Evolutionary conservation across 371 early-diverging fungal genomes (phyloP), one percentile per base, ranked within the genome.

Genomic region (Mucor velutinosus): DNA sequence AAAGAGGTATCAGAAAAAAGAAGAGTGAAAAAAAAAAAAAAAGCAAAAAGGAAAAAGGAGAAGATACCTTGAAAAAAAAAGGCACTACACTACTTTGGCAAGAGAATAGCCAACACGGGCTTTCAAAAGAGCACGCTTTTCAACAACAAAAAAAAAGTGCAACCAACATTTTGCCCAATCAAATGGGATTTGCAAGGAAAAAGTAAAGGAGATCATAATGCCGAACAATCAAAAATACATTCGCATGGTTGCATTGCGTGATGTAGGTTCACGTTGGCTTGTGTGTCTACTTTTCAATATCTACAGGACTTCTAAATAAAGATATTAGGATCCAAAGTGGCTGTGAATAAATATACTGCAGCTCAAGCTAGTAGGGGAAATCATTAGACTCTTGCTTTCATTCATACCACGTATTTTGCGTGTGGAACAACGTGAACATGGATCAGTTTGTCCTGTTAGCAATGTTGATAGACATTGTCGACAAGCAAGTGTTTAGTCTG

Each of bases 151-250:
- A n/a, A 51, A 45, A n/a, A 51, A 51, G 51, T 51, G 51, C 23
- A 51, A 51, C 51, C 12, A 51, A 51, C 51, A 51, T n/a, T 10
- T 51, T 23, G 14, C 25, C 51, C 51, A 51, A 51, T 51, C 25
- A 51, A 51, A 51, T 12, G 3, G 21, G 8, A 51, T 19, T 51
- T 37, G 37, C 37, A 37, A 37, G 12, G 21, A 7, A 14, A 51
- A 51, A 51, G 51, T 51, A 51, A 51, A 51, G 51, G 51, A 51
- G 51, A 51, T 51, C 51, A 51, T 51, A 51, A 51, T 51, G 51
- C 51, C 51, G 51, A 51, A 51, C 51, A 51, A 23, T 51, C 51
- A 51, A 51, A 23, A 21, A 37, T 2, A 37, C 33, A 7, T 19
- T 51, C 25, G 51, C 51, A 51, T 51, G 51, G 51, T 51, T 51